A percentile compares a stretch with the other conserved stretches of the same genome.
Evolutionary conservation across 2,329 filamentous ascomycete species (phyloP).

Genomic region (Nemania bipapillata): DNA sequence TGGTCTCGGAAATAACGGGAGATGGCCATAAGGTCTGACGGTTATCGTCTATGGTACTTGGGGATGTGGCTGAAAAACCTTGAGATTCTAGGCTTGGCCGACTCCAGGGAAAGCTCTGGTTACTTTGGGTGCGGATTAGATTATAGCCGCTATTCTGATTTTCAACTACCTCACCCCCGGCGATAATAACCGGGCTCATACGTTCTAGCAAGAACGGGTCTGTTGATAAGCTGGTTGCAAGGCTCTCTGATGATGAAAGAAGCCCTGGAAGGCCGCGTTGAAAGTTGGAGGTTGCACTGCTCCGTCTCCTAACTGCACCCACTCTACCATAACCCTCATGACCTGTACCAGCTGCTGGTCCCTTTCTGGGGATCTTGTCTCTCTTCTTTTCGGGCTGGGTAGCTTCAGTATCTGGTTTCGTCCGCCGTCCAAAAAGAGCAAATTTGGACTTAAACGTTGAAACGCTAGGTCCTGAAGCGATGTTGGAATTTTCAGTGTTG

Average conservation of each 20-base stretch:
- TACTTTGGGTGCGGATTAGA: conserved; percentile 61
- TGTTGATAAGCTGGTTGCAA: conserved; percentile 56
- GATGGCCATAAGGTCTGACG: conserved; percentile 66
- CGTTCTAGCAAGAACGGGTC: conserved; percentile 71
- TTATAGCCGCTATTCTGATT: conserved; percentile 67
- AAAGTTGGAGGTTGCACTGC: conserved; percentile 65
- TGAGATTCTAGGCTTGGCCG: conserved; percentile 59
- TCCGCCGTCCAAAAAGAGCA: conserved; percentile 78
- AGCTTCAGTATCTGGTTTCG: conserved; percentile 70
- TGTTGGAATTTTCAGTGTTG: conserved; percentile 50
- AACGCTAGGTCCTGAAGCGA: conserved; percentile 67
- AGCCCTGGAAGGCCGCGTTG: conserved; percentile 58
- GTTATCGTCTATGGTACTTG: conserved; percentile 55
- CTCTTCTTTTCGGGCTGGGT: conserved; percentile 61
- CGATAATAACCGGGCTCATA: conserved; percentile 73
- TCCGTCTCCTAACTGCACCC: conserved; percentile 70
- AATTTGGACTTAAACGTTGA: conserved; percentile 73
- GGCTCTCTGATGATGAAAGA: conserved; percentile 64
- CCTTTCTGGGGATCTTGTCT: conserved; percentile 72
- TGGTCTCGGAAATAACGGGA: conserved; percentile 57
- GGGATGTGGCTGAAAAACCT: conserved; percentile 56
- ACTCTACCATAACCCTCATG: conserved; percentile 85
- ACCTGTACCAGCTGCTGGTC: conserved; percentile 89
- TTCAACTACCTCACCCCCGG: conserved; percentile 70
- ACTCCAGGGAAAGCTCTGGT: conserved; percentile 57